Evolutionary conservation across 2,329 filamentous ascomycete genomes (phyloP).

Genomic region (Chalaropsis thielavioides): DNA sequence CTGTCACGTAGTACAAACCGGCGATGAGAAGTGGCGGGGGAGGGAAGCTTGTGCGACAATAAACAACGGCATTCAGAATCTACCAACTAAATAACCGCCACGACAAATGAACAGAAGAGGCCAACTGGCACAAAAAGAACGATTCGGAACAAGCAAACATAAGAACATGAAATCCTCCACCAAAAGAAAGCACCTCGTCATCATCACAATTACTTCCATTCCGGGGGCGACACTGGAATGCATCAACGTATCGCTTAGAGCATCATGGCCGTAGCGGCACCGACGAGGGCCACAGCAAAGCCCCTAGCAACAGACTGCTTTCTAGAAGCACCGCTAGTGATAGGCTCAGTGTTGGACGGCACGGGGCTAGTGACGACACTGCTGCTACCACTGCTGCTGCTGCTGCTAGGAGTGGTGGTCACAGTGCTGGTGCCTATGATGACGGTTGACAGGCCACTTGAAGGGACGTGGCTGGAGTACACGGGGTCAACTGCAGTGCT

Average conservation of each 20-base stretch:
- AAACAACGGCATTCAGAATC: background rate
- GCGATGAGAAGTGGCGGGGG: background rate
- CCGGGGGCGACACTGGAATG: background rate
- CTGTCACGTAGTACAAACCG: too few relatives aligned
- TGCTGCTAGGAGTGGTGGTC: background rate
- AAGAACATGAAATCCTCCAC: background rate
- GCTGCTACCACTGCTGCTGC: background rate
- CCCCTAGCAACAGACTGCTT: background rate
- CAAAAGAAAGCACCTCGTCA: background rate
- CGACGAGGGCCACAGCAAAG: background rate
- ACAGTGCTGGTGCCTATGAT: background rate
- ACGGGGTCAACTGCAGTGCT: background rate
- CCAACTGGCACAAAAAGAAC: background rate
- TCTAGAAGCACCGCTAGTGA: background rate
- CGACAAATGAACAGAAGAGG: background rate
- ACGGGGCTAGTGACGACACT: background rate
- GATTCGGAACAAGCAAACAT: background rate
- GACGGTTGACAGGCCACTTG: background rate
- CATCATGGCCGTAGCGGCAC: slow-evolving; percentile 4
- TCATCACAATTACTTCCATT: background rate
- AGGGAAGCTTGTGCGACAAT: background rate
- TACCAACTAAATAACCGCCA: background rate
- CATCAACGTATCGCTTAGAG: background rate
- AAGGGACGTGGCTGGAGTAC: background rate
- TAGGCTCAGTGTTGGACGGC: background rate